Percentiles rank a stretch among this genome's conserved stretches.
phyloP scores from a whole-genome alignment of 2,329 filamentous ascomycete species.

The Scedosporium apiospermum region DNA sequence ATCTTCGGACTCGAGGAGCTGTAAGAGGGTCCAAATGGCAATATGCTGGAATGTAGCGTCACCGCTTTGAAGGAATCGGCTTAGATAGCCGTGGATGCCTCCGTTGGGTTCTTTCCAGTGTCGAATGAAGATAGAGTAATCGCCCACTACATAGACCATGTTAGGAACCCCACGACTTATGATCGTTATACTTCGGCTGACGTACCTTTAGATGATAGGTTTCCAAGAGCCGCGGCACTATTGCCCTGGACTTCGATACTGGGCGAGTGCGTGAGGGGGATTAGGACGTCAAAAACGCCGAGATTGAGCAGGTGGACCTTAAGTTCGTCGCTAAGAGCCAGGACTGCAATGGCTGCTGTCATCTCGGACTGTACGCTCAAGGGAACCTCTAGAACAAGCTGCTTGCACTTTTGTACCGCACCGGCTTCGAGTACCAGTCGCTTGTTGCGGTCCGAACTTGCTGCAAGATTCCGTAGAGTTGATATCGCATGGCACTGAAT shows the following conservation, averaged over 20 bases:
- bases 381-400: conserved; percentile 85
- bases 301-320: conserved; percentile 85
- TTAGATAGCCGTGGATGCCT: conserved; percentile 91
- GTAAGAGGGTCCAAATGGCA: conserved; percentile 93
- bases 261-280: conserved; percentile 86
- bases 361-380: conserved; percentile 96
- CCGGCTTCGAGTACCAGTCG: conserved; percentile 93
- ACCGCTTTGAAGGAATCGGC: conserved; percentile 83
- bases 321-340: conserved; percentile 90
- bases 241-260: conserved; percentile 98
- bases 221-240: conserved; percentile 89
- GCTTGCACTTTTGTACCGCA: conserved; percentile 97
- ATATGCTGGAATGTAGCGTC: conserved; percentile 99
- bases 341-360: conserved; percentile 96
- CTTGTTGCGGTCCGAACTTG: conserved; percentile 96
- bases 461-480: conserved; percentile 87
- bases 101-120: conserved; percentile 90
- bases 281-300: conserved; percentile 92
- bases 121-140: conserved; percentile 92
- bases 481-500: conserved; percentile 99
- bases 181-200: neutral
- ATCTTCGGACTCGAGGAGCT: conserved; percentile 92
- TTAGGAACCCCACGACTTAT: neutral
- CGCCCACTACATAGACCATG: conserved; percentile 55
- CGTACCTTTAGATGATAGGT: conserved; percentile 91